Base-by-base conservation (phyloP, 2,329 filamentous ascomycete species). In the Fusarium citri region DNA sequence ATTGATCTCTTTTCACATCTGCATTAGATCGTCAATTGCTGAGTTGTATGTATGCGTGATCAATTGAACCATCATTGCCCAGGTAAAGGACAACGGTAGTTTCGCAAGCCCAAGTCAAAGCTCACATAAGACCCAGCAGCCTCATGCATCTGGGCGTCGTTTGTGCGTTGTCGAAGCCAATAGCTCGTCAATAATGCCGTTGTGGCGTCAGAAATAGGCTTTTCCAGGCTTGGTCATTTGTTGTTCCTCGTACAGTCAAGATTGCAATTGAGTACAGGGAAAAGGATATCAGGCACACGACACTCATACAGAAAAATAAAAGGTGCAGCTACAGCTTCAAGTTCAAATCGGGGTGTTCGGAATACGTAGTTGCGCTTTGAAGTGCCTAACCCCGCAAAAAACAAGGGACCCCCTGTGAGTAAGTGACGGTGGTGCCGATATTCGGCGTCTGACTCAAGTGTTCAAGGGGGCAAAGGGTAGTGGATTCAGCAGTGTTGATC, bases 371-470 rank as follows among this genome's bases (percentile, higher is more conserved):
- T 49, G 30, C 28, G 31, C 14, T 41, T 56, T 49, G 18, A 18
- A 22, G 46, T 28, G 34, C 55, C 55, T 53, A 58, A 58, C 55
- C 55, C 55, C 55, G 55, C 55, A 58, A 58, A 58, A 18, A 42
- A 25, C 55, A 53, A 58, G 55, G 55, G 31, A 18, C 46, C 55
- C 55, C 55, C 26, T 58, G 55, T 30, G 55, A 42, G 18, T 20
- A 10, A 57, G 55, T 57, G 55, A 40, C 41, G 20, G 12, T 31
- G 46, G 16, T 30, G 55, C 46, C 55, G 55, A 58, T 53, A 26
- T 10, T 58, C 55, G 55, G 55, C 55, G 55, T 58, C 47, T 58
- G 55, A 58, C 46, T 58, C 55, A 58, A 42, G 46, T 14, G 15
- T 18, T 6, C 23, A 34, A 37, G 30, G 53, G 45, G 55, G 30